Evolutionary conservation across 1,284 basidiomycete genomes (phyloP).

Genomic region (Hymenochaete sp.): DNA sequence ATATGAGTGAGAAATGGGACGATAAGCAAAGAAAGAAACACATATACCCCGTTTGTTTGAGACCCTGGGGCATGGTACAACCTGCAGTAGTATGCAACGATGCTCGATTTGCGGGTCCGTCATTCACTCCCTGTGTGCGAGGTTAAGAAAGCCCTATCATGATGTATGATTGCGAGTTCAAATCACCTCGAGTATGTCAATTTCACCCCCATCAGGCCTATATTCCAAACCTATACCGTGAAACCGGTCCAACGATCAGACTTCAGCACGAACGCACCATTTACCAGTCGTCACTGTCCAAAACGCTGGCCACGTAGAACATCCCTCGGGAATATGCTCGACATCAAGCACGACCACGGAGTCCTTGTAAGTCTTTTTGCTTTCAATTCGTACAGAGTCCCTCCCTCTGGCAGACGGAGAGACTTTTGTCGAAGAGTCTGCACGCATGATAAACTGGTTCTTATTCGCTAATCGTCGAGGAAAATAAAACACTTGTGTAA

Average conservation of each 20-base stretch:
- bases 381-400: slow-evolving; percentile 22
- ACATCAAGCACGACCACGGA: slow-evolving; percentile 24
- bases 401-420: slow-evolving; percentile 17
- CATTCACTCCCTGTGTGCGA: slow-evolving; percentile 15
- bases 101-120: slow-evolving; percentile 21
- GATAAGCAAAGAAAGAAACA: slow-evolving; percentile 12
- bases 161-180: background rate
- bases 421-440: slow-evolving; percentile 21
- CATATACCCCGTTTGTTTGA: slow-evolving; percentile 21
- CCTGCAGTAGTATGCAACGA: slow-evolving; percentile 27
- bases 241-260: no score
- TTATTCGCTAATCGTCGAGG: slow-evolving; percentile 8
- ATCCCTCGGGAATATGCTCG: slow-evolving; percentile 23
- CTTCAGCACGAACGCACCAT: no score
- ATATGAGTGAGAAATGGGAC: background rate
- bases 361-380: slow-evolving; percentile 19
- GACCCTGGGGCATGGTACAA: slow-evolving; percentile 21
- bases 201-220: slow-evolving; percentile 23
- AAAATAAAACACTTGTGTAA: background rate
- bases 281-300: slow-evolving; percentile 29
- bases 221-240: no score
- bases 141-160: background rate
- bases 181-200: slow-evolving; percentile 19
- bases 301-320: slow-evolving; percentile 32
- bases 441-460: slow-evolving; percentile 20